Evolutionary conservation across 108 stramenopile genomes (phyloP), one percentile per base, ranked within the genome.

Genomic region (Tribonema minus): DNA sequence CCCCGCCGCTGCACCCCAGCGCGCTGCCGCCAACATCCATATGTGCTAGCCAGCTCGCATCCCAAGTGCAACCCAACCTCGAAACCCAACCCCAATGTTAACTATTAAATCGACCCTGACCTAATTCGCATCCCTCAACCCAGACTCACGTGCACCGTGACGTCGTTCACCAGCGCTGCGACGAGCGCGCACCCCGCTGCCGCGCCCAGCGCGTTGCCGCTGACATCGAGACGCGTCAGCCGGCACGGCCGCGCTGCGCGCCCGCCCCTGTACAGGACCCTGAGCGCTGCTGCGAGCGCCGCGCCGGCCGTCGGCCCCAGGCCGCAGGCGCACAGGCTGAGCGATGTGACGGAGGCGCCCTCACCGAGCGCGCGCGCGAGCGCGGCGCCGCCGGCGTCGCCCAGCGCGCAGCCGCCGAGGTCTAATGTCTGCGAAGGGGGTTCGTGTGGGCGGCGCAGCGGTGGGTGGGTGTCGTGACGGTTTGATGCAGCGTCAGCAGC

Each of bases 281-380:
- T 67, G 0, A 78, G 77, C 33, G 77, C 64, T 29, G 29, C 65
- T 33, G 77, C 67, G 38, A 78, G 28, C 34, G 79, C 70, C 46
- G 38, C 31, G 25, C 79, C 79, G 3, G 70, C 70, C 33, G 36
- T 62, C 30, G 28, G 5, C 32, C 62, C 79, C 25, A 80, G 61
- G 0, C 46, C 68, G 28, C 68, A 70, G 15, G 39, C 68, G 7
- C 60, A 69, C 61, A 78, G 3, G 61, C 68, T 64, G 37, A 78
- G 25, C 68, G 64, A 60, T 37, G 67, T 67, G 39, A 78, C 61
- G n/a, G 77, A 62, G 5, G 31, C 30, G 31, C 65, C 65, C 3
- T n/a, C 37, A 58, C 77, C 77, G 30, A 80, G 33, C 2, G 63
- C 68, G 59, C 61, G 26, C 37, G 59, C 70, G 12, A 80, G 59